A percentile compares a stretch with the other conserved stretches of the same genome.
Evolutionary conservation across 208 protist genomes (phyloP).

Genomic region (Crithidia thermophila): DNA sequence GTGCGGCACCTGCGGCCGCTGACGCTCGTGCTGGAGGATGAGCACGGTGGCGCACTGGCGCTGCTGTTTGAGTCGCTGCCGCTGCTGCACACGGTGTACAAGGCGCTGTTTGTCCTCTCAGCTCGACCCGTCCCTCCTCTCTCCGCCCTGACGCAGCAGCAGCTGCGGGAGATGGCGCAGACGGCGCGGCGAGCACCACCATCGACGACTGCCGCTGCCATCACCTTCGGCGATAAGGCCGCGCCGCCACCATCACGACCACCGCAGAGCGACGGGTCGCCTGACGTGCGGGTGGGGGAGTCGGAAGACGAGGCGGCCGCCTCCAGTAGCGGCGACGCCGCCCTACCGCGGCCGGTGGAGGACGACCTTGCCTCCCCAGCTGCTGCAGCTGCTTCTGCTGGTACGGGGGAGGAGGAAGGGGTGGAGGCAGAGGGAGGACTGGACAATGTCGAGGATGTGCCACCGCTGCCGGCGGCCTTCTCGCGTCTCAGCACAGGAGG

Average conservation of each 20-base stretch:
- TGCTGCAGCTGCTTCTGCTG: background rate
- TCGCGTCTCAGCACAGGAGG: slow-evolving; percentile 4
- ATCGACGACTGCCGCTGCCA: background rate
- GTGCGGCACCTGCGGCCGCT: slow-evolving; percentile 23
- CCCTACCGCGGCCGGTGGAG: background rate
- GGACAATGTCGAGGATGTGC: slow-evolving; percentile 33
- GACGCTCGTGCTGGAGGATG: slow-evolving; percentile 22
- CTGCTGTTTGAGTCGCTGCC: slow-evolving; percentile 17
- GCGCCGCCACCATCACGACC: too few relatives aligned
- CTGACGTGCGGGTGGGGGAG: background rate
- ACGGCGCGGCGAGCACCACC: background rate
- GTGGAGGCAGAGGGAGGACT: too few relatives aligned
- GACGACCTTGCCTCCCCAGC: background rate
- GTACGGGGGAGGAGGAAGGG: too few relatives aligned
- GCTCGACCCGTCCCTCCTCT: slow-evolving; percentile 14
- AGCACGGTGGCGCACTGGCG: slow-evolving; percentile 19
- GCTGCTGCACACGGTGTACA: slow-evolving; percentile 30
- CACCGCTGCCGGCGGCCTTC: slow-evolving; percentile 12
- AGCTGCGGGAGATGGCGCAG: slow-evolving; percentile 7
- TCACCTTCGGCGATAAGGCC: background rate
- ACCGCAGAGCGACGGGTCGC: background rate
- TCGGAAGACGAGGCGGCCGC: background rate
- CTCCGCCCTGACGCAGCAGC: slow-evolving; percentile 7
- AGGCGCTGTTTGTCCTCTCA: slow-evolving; percentile 32
- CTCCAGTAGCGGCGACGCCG: background rate